Conservation (phyloP, 2,329 filamentous ascomycete species). For the Xylariaceae sp. region DNA sequence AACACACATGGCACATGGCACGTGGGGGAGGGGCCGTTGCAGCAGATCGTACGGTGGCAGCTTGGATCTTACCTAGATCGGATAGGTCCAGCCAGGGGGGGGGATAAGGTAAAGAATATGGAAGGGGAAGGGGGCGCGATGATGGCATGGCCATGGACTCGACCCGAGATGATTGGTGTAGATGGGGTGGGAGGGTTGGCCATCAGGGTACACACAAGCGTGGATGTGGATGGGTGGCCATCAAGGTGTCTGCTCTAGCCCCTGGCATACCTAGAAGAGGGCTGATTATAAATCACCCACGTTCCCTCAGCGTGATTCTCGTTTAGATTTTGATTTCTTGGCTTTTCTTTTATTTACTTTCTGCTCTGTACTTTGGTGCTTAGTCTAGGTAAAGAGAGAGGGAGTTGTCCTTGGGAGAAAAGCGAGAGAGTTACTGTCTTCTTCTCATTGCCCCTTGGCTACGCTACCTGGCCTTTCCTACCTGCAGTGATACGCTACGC, state of each 20-base stretch:
- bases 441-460: neutral
- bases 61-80: conserved; percentile 12
- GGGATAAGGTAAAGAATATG: neutral
- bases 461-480: too few relatives aligned
- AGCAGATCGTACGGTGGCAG: neutral
- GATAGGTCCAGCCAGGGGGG: conserved; percentile 13
- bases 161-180: too few relatives aligned
- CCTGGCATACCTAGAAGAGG: conserved; percentile 12
- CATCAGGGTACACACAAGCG: conserved; percentile 22
- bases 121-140: neutral
- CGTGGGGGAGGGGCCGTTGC: neutral
- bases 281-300: conserved; percentile 21
- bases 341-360: neutral
- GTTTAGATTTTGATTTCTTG: neutral
- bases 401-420: neutral
- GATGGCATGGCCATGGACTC: conserved; percentile 2
- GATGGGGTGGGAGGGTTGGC: conserved; percentile 14
- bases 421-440: neutral
- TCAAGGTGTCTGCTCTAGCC: conserved; percentile 20
- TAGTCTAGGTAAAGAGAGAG: neutral
- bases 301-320: too few relatives aligned
- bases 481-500: too few relatives aligned
- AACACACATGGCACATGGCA: conserved; percentile 1
- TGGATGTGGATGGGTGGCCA: conserved; percentile 16
- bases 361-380: too few relatives aligned